A percentile compares a stretch with the other conserved stretches of the same genome.
These are phyloP conservation scores for Vitis hybrid DNA, from an alignment of 177 flowering plant genomes.

Conservation along the genomic window DNA sequence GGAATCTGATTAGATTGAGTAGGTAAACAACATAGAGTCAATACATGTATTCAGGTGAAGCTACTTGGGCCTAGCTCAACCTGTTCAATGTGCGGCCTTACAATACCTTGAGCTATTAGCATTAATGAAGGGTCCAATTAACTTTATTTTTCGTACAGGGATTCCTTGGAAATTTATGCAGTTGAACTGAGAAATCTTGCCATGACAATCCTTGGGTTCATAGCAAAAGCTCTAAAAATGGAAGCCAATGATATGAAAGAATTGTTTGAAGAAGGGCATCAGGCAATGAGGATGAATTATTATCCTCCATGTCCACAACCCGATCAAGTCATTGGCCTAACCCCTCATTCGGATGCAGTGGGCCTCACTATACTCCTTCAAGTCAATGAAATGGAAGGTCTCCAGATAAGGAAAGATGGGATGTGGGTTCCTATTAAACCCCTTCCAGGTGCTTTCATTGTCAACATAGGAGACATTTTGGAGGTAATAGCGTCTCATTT, in stretches of 20 bases:
- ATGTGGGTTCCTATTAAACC: conserved; percentile 57
- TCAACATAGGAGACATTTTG: conserved; percentile 64
- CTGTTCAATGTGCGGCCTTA: too few species aligned
- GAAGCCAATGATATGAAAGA: conserved; percentile 34
- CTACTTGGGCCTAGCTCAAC: too few species aligned
- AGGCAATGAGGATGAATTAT: conserved; percentile 54
- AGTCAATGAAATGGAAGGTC: conserved; percentile 56
- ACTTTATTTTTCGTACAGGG: conserved; percentile 25
- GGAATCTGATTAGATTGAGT: too few species aligned
- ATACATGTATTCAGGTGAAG: too few species aligned
- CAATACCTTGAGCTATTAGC: too few species aligned
- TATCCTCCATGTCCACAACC: conserved; percentile 80
- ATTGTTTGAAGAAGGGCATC: conserved; percentile 47
- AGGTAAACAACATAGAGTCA: too few species aligned
- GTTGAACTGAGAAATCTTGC: conserved; percentile 41
- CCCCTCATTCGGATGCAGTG: conserved; percentile 56
- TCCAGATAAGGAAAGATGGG: conserved; percentile 56
- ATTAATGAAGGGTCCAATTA: too few species aligned
- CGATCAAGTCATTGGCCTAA: conserved; percentile 50
- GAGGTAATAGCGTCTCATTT: conserved; percentile 36
- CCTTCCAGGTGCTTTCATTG: conserved; percentile 52
- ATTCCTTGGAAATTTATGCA: conserved; percentile 41
- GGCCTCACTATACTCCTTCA: conserved; percentile 63
- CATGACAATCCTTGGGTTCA: conserved; percentile 22
- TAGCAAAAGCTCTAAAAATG: conserved; percentile 55